These are phyloP conservation scores for Rhodotorula sp. DNA, from an alignment of 1,284 basidiomycete genomes.

Conservation along the genomic window DNA sequence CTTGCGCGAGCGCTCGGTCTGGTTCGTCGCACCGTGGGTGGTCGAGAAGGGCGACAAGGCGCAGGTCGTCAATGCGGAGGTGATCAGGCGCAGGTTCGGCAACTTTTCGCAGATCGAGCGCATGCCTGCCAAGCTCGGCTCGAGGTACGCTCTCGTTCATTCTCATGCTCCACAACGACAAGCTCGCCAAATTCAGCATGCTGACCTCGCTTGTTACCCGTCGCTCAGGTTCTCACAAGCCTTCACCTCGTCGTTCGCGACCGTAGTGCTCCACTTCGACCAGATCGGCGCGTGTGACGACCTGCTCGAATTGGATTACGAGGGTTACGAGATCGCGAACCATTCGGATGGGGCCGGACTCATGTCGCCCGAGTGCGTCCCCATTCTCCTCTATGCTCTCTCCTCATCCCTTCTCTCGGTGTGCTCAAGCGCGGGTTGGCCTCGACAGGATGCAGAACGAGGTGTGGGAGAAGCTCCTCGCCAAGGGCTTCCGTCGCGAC, in stretches of 20 bases:
- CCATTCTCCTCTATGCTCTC: too few species aligned
- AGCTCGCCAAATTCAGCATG: too few species aligned
- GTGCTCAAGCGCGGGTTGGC: background rate
- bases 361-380: slow-evolving; percentile 57
- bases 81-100: slow-evolving; percentile 66
- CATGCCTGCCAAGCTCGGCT: slow-evolving; percentile 71
- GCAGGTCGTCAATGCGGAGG: slow-evolving; percentile 57
- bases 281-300: slow-evolving; percentile 52
- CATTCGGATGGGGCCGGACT: slow-evolving; percentile 72
- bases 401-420: accelerated
- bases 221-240: slow-evolving; percentile 61
- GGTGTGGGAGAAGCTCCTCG: slow-evolving; percentile 10
- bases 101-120: slow-evolving; percentile 63
- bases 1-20: slow-evolving; percentile 60
- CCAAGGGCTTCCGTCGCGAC: slow-evolving; percentile 12
- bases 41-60: background rate
- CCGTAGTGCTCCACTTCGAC: slow-evolving; percentile 44
- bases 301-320: slow-evolving; percentile 15
- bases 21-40: slow-evolving; percentile 54
- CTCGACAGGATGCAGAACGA: slow-evolving; percentile 16
- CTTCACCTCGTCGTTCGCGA: slow-evolving; percentile 74
- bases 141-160: background rate
- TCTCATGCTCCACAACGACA: too few species aligned
- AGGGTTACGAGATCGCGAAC: slow-evolving; percentile 50
- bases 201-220: background rate